Evolutionary conservation across 495 filamentous ascomycete genomes (phyloP).

Genomic region (Hypoxylon fuscum): DNA sequence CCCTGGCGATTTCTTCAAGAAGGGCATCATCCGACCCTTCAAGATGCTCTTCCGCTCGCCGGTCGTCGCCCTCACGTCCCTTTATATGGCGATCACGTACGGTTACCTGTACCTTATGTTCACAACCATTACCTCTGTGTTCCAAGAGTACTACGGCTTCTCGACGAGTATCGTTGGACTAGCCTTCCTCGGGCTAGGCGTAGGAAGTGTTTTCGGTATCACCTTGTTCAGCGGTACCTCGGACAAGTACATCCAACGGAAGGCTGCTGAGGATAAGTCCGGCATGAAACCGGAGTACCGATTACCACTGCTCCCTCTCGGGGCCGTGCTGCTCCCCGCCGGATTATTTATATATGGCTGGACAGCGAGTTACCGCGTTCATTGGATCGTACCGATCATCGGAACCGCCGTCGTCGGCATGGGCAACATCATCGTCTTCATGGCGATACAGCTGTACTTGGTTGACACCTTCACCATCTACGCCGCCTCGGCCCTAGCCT

Average conservation of each 20-base stretch:
- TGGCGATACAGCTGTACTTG: conserved; percentile 62
- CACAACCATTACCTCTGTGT: conserved; percentile 70
- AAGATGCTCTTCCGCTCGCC: conserved; percentile 67
- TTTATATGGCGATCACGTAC: conserved; percentile 79
- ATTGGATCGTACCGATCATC: conserved; percentile 68
- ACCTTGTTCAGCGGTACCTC: conserved; percentile 43
- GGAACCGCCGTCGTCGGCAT: conserved; percentile 54
- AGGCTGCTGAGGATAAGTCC: conserved; percentile 38
- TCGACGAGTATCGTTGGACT: conserved; percentile 65
- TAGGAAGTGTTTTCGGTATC: conserved; percentile 53
- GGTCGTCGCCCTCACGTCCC: conserved; percentile 66
- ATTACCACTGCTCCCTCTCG: conserved; percentile 69
- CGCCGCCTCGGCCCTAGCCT: conserved; percentile 67
- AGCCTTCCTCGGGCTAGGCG: conserved; percentile 55
- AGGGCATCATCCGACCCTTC: conserved; percentile 61
- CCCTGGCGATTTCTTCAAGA: conserved; percentile 55
- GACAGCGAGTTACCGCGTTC: conserved; percentile 69
- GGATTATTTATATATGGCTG: conserved; percentile 57
- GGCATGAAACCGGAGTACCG: conserved; percentile 59
- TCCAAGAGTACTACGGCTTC: conserved; percentile 62
- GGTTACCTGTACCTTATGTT: conserved; percentile 80
- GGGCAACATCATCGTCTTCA: conserved; percentile 59
- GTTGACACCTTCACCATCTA: conserved; percentile 69
- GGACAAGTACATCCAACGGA: conserved; percentile 45
- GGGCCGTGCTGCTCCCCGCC: conserved; percentile 53